Evolutionary conservation across 192 early-diverging fungal genomes (phyloP).

Genomic region (Coemansia sp.): DNA sequence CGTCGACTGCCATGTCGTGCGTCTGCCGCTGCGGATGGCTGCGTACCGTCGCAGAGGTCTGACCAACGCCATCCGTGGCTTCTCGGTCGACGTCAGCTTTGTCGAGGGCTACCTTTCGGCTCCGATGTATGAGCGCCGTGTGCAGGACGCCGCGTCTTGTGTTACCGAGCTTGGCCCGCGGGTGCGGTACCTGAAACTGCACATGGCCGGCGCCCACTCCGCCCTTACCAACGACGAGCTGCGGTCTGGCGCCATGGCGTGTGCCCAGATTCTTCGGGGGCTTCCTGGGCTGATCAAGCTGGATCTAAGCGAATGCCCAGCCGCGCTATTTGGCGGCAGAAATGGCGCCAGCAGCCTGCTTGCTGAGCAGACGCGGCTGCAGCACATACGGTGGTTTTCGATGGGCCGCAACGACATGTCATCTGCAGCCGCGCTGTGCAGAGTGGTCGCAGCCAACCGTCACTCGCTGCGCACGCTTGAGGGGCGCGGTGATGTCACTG

Average conservation of each 20-base stretch:
- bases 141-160: conserved; percentile 22
- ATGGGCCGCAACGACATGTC: conserved; percentile 52
- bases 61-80: conserved; percentile 26
- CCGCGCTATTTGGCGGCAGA: conserved; percentile 14
- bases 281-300: conserved; percentile 30
- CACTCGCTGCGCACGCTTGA: conserved; percentile 28
- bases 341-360: conserved; percentile 4
- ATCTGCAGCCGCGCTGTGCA: conserved; percentile 31
- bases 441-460: conserved; percentile 26
- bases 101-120: conserved; percentile 46
- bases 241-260: conserved; percentile 33
- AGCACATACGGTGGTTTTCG: conserved; percentile 38
- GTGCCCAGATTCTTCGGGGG: conserved; percentile 22
- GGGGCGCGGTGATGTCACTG: conserved; percentile 36
- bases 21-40: conserved; percentile 44
- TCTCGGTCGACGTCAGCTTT: conserved; percentile 47
- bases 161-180: conserved; percentile 11
- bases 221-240: conserved; percentile 39
- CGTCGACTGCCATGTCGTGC: conserved; percentile 46
- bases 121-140: conserved; percentile 42
- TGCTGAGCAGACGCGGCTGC: conserved; percentile 17
- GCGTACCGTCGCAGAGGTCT: conserved; percentile 43
- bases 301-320: conserved; percentile 49
- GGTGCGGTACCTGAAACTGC: conserved; percentile 35
- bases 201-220: conserved; percentile 26